phyloP scores from a whole-genome alignment of 2,329 filamentous ascomycete genomes.

The Didymella keratinophila region DNA sequence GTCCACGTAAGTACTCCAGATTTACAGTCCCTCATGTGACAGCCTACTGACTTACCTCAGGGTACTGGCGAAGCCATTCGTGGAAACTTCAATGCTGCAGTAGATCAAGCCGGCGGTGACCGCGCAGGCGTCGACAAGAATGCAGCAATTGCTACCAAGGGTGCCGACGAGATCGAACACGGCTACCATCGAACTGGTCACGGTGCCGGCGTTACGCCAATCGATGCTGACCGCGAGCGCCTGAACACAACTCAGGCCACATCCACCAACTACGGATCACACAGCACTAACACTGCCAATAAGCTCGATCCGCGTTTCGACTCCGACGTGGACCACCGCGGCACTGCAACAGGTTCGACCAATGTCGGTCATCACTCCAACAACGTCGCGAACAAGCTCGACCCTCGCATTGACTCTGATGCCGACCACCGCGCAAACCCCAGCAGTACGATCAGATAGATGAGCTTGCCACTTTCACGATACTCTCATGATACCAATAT shows the following conservation, averaged over 20 bases:
- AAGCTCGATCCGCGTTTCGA: constrained; percentile 46
- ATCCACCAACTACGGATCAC: constrained; percentile 44
- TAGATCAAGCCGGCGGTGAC: constrained; percentile 46
- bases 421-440: constrained; percentile 39
- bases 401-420: constrained; percentile 38
- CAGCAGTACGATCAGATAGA: constrained; percentile 30
- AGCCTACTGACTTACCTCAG: constrained; percentile 29
- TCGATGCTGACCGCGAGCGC: constrained; percentile 37
- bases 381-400: constrained; percentile 42
- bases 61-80: constrained; percentile 51
- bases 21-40: neutral
- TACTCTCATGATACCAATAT: constrained; percentile 17
- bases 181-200: constrained; percentile 44
- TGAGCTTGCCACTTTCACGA: neutral
- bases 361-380: constrained; percentile 41
- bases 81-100: constrained; percentile 48
- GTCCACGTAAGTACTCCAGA: constrained; percentile 41
- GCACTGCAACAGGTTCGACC: constrained; percentile 29
- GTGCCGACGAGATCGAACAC: constrained; percentile 46
- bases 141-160: constrained; percentile 42
- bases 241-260: constrained; percentile 31
- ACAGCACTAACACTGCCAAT: constrained; percentile 42
- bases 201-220: constrained; percentile 41
- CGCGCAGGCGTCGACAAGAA: constrained; percentile 40
- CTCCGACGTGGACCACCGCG: constrained; percentile 35